These are phyloP conservation scores for Aspergillus saccharolyticus DNA, from an alignment of 495 filamentous ascomycete species.

Conservation along the genomic window DNA sequence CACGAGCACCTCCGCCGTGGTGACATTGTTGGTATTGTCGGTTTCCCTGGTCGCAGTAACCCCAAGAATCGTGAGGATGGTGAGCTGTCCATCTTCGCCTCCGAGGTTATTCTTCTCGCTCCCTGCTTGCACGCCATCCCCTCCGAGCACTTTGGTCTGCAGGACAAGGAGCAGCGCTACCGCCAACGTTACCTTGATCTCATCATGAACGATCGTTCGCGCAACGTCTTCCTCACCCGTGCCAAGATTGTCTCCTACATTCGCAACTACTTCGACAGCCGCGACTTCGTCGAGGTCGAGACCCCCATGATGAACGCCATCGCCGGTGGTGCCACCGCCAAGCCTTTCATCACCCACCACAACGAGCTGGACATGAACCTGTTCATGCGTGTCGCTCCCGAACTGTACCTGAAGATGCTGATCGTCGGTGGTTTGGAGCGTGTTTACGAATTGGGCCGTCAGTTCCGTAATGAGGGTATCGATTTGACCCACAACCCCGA, in stretches of 20 bases:
- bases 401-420: conserved; percentile 93
- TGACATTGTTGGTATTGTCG: conserved; percentile 85
- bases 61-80: conserved; percentile 84
- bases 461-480: conserved; percentile 93
- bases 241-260: conserved; percentile 82
- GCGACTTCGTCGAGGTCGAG: conserved; percentile 90
- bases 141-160: conserved; percentile 86
- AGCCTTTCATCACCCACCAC: conserved; percentile 91
- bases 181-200: conserved; percentile 91
- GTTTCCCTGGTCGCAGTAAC: conserved; percentile 81
- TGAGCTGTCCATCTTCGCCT: conserved; percentile 91
- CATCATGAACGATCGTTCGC: conserved; percentile 85
- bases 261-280: conserved; percentile 76
- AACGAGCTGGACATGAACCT: conserved; percentile 91
- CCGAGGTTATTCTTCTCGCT: conserved; percentile 74
- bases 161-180: conserved; percentile 88
- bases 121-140: conserved; percentile 94
- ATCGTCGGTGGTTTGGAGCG: conserved; percentile 88
- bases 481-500: conserved; percentile 98
- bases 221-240: conserved; percentile 75
- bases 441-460: conserved; percentile 88
- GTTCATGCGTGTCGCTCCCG: conserved; percentile 91
- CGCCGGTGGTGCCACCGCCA: conserved; percentile 91
- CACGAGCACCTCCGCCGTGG: conserved; percentile 86
- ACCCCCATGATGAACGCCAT: conserved; percentile 97